Evolutionary conservation across 225 moss, liverwort and hornwort genomes (phyloP).

Genomic region (Marchantia paleacea): DNA sequence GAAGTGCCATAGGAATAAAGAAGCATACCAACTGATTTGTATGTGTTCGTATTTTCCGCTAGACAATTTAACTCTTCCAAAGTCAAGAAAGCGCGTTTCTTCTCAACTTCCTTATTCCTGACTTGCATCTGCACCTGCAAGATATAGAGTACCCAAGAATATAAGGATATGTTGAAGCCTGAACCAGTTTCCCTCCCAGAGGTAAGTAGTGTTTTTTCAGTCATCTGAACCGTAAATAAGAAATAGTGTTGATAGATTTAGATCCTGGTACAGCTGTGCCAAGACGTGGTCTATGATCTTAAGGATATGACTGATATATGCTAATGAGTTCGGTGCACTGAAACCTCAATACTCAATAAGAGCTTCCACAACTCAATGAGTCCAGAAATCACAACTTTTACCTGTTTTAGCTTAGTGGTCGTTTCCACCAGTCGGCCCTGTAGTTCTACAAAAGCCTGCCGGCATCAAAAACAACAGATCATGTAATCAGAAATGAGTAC

Average conservation of each 20-base stretch:
- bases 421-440: constrained; percentile 93
- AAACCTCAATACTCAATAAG: too few species aligned
- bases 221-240: neutral
- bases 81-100: constrained; percentile 89
- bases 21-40: constrained; percentile 74
- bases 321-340: too few species aligned
- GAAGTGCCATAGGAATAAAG: neutral
- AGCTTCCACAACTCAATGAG: neutral
- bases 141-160: neutral
- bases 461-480: neutral
- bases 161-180: too few species aligned
- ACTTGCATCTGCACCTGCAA: constrained; percentile 63
- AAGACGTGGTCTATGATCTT: neutral
- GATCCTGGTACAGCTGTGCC: neutral
- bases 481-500: neutral
- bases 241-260: neutral
- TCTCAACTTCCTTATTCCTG: constrained; percentile 89
- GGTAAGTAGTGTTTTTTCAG: neutral
- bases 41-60: constrained; percentile 78
- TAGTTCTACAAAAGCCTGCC: constrained; percentile 95
- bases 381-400: constrained; percentile 4
- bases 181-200: too few species aligned
- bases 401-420: constrained; percentile 92
- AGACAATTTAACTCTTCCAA: constrained; percentile 83
- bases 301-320: too few species aligned